Evolutionary conservation across 441 rosid species (phyloP).

Genomic region (Geranium incanum): DNA sequence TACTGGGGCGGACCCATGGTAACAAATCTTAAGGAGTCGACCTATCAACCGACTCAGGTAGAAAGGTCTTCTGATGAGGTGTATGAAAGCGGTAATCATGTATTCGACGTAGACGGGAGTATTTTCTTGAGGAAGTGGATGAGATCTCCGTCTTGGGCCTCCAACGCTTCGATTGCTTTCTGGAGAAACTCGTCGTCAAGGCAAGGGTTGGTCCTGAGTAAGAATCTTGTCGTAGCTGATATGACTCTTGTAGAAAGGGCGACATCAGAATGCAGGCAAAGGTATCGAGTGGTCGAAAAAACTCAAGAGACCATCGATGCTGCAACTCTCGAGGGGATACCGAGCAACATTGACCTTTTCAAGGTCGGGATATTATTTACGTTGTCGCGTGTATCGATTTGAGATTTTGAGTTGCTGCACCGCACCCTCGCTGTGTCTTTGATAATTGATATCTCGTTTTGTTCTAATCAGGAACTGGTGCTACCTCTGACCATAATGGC

Average conservation of each 20-base stretch:
- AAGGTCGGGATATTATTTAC: conserved; percentile 19
- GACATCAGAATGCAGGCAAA: conserved; percentile 55
- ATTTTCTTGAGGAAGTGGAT: conserved; percentile 84
- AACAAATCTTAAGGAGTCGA: conserved; percentile 26
- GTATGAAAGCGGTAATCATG: conserved; percentile 45
- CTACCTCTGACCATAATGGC: conserved; percentile 58
- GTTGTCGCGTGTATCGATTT: no score
- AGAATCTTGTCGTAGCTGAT: conserved; percentile 76
- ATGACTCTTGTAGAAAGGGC: conserved; percentile 69
- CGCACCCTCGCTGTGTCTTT: no score
- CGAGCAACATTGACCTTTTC: conserved; percentile 93
- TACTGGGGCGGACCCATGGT: conserved; percentile 85
- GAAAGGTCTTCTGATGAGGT: conserved; percentile 32
- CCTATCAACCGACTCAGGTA: conserved; percentile 11
- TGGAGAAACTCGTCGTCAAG: conserved; percentile 62
- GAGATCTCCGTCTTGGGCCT: conserved; percentile 85
- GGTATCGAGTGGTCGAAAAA: conserved; percentile 59
- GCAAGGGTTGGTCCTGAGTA: conserved; percentile 68
- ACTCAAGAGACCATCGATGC: conserved; percentile 97
- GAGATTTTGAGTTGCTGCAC: no score
- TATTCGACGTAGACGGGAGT: conserved; percentile 82
- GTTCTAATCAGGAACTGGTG: conserved; percentile 48
- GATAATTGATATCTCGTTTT: no score
- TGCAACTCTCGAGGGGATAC: conserved; percentile 82
- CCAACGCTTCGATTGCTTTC: conserved; percentile 61